Evolutionary conservation across 164 flowering plant genomes (phyloP).

Genomic region (Amborella trichopoda): DNA sequence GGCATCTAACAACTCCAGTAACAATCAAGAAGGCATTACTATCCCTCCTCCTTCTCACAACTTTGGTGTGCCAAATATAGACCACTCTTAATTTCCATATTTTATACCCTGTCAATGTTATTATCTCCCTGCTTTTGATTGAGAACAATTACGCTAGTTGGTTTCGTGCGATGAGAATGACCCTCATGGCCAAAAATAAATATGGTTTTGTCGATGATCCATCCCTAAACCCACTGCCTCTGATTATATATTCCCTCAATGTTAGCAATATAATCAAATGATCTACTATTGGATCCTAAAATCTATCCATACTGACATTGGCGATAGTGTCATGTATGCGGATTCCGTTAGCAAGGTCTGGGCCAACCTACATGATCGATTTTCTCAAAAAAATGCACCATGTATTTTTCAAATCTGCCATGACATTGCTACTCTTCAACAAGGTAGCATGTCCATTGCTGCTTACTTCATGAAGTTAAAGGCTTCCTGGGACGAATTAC

Average conservation of each 20-base stretch:
- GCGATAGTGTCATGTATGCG: conserved; percentile 3
- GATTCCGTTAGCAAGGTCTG: conserved; percentile 1
- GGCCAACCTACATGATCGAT: not conserved
- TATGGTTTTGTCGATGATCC: not conserved
- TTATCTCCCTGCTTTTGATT: not conserved
- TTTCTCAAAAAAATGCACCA: not conserved
- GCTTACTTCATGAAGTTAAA: not conserved
- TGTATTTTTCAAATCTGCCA: conserved; percentile 1
- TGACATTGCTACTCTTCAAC: not conserved
- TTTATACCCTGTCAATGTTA: no score
- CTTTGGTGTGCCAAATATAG: no score
- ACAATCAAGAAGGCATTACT: no score
- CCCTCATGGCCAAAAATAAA: not conserved
- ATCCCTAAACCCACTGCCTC: not conserved
- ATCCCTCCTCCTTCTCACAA: no score
- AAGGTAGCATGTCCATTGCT: not conserved
- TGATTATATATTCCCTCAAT: not conserved
- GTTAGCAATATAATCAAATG: conserved; percentile 4
- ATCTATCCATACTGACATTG: not conserved
- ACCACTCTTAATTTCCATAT: no score
- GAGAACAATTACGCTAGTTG: not conserved
- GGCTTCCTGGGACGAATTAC: conserved; percentile 4
- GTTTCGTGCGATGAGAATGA: conserved; percentile 3
- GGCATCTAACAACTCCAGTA: no score
- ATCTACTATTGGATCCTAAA: conserved; percentile 3